These are phyloP conservation scores for Cyclotella atomus DNA, from an alignment of 108 stramenopile genomes.

Conservation along the genomic window DNA sequence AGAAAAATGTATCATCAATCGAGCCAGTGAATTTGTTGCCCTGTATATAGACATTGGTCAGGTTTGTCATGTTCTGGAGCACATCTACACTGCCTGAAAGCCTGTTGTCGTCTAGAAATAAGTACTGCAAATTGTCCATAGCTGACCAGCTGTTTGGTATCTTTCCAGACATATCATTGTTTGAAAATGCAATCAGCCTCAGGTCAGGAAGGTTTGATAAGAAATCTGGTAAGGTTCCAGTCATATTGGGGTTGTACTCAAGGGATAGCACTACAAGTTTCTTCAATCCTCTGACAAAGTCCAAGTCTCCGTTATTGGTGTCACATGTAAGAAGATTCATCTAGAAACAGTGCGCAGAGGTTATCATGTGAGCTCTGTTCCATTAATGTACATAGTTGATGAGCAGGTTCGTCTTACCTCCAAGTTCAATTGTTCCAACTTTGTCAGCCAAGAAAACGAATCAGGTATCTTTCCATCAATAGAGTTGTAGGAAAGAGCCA, in stretches of 20 bases:
- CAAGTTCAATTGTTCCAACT: conserved; percentile 22
- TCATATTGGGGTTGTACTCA: conserved; percentile 34
- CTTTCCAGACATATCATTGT: conserved; percentile 20
- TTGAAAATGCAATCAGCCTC: conserved; percentile 16
- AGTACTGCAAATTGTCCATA: conserved; percentile 3
- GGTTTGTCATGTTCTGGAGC: conserved; percentile 26
- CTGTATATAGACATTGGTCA: conserved; percentile 46
- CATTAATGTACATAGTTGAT: background rate
- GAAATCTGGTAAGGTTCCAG: conserved; percentile 29
- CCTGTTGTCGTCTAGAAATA: conserved; percentile 27
- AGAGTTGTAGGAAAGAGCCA: conserved; percentile 16
- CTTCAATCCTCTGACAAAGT: conserved; percentile 14
- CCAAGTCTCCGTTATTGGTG: conserved; percentile 21
- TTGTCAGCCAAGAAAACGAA: conserved; percentile 18
- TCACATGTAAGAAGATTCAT: conserved; percentile 7
- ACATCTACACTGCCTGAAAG: conserved; percentile 28
- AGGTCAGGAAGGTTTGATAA: conserved; percentile 12
- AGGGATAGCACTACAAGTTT: conserved; percentile 15
- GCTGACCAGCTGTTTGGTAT: conserved; percentile 15
- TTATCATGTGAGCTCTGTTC: background rate
- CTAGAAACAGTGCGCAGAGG: background rate
- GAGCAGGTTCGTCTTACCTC: conserved; percentile 6
- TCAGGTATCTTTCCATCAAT: conserved; percentile 30
- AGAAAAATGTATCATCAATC: conserved; percentile 39
- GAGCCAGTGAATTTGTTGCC: conserved; percentile 40